Evolutionary conservation across 2,329 filamentous ascomycete species (phyloP), one percentile per base, ranked within the genome.

Genomic region (Colletotrichum sp.): DNA sequence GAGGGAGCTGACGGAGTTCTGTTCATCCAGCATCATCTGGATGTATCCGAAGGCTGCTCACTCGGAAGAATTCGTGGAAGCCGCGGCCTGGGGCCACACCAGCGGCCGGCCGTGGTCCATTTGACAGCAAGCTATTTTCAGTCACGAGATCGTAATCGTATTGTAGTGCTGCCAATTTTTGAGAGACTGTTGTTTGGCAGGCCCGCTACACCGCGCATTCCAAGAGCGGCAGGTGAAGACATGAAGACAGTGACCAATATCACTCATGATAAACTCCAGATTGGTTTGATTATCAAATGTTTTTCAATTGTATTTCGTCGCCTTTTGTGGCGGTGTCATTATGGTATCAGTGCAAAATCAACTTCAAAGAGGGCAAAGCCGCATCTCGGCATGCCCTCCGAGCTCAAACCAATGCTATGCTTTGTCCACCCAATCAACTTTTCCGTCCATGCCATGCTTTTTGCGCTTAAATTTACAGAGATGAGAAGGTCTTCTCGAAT

Each of bases 401-500:
- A 32, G 52, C 5, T 21, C 32, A 68, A 66, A 73, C 16, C 43
- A 14, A 73, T 73, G 73, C 73, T 69, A 75, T 73, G 63, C 69
- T 55, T 36, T 36, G 32, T 59, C 58, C 59, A 16, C 32, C 43
- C 48, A 30, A 55, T 32, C 48, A 10, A 14, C 21, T n/a, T 73
- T 55, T 26, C 18, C 59, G 18, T 59, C 18, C 63, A 59, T 69
- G 28, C 63, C 28, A 43, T 52, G 69, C 18, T 58, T 62, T 13
- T 26, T 69, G 28, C 24, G 43, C 43, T 52, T 52, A 52, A 52
- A 9, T 73, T 73, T 67, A 76, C 74, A 79, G 82, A 64, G 85
- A 84, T 77, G 85, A 90, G 78, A 92, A 90, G 78, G 95, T 88
- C 88, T 94, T 95, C 88, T 97, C 95, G 79, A 97, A 82, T 34